A percentile compares a stretch with the other conserved stretches of the same genome.
Conservation (phyloP, 2,329 filamentous ascomycete genomes). For the Calonectria ilicicola region DNA sequence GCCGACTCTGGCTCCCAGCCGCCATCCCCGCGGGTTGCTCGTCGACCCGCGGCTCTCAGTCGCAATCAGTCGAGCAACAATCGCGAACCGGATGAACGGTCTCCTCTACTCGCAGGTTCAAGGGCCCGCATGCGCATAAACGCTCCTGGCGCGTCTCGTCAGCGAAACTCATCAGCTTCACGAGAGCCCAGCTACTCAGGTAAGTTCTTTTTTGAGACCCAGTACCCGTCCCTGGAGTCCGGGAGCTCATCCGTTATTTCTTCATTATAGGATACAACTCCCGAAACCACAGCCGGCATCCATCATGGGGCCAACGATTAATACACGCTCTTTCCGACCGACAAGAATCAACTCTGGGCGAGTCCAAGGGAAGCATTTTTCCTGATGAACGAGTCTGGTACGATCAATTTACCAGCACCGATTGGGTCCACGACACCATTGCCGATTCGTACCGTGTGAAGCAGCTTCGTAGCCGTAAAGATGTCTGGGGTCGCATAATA, state of each 20-base stretch:
- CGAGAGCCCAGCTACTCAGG: conserved; percentile 60
- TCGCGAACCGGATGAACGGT: conserved; percentile 56
- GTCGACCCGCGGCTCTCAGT: conserved; percentile 42
- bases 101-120: conserved; percentile 55
- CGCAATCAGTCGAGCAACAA: conserved; percentile 42
- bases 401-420: conserved; percentile 96
- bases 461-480: conserved; percentile 82
- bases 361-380: conserved; percentile 75
- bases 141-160: conserved; percentile 43
- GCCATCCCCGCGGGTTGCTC: conserved; percentile 47
- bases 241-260: conserved; percentile 20
- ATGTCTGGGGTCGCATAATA: conserved; percentile 82
- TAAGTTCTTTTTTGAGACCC: conserved; percentile 29
- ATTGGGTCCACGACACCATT: conserved; percentile 98
- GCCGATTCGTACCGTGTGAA: conserved; percentile 93
- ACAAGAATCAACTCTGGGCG: conserved; percentile 65
- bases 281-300: conserved; percentile 67
- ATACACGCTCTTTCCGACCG: conserved; percentile 71
- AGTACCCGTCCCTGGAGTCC: background rate
- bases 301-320: conserved; percentile 71
- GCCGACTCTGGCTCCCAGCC: conserved; percentile 48
- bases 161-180: conserved; percentile 42
- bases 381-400: conserved; percentile 96
- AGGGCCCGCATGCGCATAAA: conserved; percentile 57
- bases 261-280: conserved; percentile 49